phyloP scores from a whole-genome alignment of 1,284 basidiomycete species.

The Trichosporon faecale region DNA sequence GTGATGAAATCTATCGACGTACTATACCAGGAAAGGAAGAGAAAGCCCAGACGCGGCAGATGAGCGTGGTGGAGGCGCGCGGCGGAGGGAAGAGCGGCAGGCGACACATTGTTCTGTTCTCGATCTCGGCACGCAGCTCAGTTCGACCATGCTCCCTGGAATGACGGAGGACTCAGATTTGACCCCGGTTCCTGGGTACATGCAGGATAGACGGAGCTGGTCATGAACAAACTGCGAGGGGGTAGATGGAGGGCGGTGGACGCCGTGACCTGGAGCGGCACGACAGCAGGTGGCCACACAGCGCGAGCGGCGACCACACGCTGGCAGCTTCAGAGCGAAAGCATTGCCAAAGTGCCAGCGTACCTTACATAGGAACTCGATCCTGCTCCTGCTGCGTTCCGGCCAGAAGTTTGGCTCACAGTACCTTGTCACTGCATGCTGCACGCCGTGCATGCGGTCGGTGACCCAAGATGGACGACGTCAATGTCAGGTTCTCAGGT shows the following conservation, averaged over 20 bases:
- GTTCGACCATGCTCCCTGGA: too few relatives aligned
- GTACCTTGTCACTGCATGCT: too few relatives aligned
- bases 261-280: too few relatives aligned
- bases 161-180: too few relatives aligned
- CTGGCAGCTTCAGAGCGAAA: too few relatives aligned
- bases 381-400: background rate
- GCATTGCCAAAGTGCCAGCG: background rate
- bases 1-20: background rate
- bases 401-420: background rate
- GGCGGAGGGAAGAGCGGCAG: background rate
- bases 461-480: background rate
- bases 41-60: background rate
- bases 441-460: too few relatives aligned
- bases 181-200: too few relatives aligned
- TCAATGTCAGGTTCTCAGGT: background rate
- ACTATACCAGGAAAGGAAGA: background rate
- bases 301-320: background rate
- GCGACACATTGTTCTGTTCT: background rate
- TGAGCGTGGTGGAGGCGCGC: background rate
- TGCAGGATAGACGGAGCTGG: too few relatives aligned
- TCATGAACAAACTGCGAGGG: too few relatives aligned
- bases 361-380: background rate
- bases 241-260: too few relatives aligned
- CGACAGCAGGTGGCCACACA: too few relatives aligned
- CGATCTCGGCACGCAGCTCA: too few relatives aligned